Percentiles rank a stretch among this genome's conserved stretches.
These are phyloP conservation scores for Thymus mandschuricus DNA, from an alignment of 257 asterid genomes.

Conservation along the genomic window DNA sequence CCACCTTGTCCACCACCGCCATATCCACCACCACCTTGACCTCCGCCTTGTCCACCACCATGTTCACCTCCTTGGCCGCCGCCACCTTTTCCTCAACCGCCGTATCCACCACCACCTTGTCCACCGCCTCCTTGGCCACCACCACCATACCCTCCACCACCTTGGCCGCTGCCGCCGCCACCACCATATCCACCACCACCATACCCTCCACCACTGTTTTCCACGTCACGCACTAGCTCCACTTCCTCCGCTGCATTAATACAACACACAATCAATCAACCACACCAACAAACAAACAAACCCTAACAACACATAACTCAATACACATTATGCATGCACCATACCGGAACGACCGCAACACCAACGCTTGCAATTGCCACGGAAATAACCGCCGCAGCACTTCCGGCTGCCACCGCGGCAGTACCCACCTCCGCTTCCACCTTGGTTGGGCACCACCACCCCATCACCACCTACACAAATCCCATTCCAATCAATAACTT, in stretches of 20 bases:
- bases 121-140: too few relatives aligned
- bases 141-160: too few relatives aligned
- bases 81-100: neutral
- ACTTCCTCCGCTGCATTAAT: slow-evolving; percentile 23
- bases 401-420: too few relatives aligned
- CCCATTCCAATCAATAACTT: too few relatives aligned
- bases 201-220: neutral
- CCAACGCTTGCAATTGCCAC: too few relatives aligned
- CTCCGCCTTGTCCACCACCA: neutral
- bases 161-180: too few relatives aligned
- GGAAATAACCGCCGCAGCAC: too few relatives aligned
- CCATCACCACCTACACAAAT: too few relatives aligned
- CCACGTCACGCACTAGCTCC: neutral
- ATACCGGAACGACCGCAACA: too few relatives aligned
- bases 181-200: neutral
- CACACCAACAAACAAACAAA: neutral
- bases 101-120: neutral
- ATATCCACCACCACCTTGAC: neutral
- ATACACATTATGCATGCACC: too few relatives aligned
- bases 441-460: too few relatives aligned
- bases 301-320: too few relatives aligned
- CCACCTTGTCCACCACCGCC: neutral
- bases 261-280: neutral
- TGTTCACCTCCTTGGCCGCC: neutral
- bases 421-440: neutral